These are phyloP conservation scores for Ilex asprella DNA, from an alignment of 257 asterid species.

Conservation along the genomic window DNA sequence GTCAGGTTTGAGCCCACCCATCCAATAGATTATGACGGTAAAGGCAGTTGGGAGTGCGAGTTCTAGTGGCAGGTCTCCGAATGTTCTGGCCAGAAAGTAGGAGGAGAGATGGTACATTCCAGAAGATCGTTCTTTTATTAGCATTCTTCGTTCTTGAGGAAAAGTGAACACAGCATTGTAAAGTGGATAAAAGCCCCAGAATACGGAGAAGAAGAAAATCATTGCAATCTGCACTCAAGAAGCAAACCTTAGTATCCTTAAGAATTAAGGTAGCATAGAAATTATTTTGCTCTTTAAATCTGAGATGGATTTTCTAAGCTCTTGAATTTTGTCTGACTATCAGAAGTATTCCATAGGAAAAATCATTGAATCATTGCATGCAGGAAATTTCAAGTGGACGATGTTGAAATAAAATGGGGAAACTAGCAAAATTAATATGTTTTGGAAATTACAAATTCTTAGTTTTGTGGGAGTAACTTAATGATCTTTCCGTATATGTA, in stretches of 20 bases:
- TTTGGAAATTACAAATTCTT: too few species aligned
- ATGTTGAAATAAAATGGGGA: too few species aligned
- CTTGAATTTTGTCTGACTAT: too few species aligned
- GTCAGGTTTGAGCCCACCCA: constrained; percentile 93
- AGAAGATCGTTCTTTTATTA: constrained; percentile 83
- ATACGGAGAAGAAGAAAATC: constrained; percentile 89
- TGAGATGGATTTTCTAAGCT: too few species aligned
- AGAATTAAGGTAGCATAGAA: too few species aligned
- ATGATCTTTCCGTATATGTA: not conserved
- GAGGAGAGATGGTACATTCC: constrained; percentile 97
- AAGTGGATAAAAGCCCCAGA: constrained; percentile 98
- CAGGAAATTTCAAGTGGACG: too few species aligned
- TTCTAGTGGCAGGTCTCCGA: constrained; percentile 88
- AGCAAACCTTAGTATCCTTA: constrained; percentile 3
- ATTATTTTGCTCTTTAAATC: too few species aligned
- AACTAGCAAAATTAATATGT: too few species aligned
- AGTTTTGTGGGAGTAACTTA: too few species aligned
- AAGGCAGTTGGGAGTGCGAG: constrained; percentile 92
- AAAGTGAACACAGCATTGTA: constrained; percentile 95
- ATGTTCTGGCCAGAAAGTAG: constrained; percentile 79
- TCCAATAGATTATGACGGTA: constrained; percentile 88
- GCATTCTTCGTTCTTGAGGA: constrained; percentile 89
- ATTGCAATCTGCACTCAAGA: constrained; percentile 66
- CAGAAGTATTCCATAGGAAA: too few species aligned
- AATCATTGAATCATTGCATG: too few species aligned